Conservation (phyloP, 2,329 filamentous ascomycete genomes). For the Blumeria graminis region DNA sequence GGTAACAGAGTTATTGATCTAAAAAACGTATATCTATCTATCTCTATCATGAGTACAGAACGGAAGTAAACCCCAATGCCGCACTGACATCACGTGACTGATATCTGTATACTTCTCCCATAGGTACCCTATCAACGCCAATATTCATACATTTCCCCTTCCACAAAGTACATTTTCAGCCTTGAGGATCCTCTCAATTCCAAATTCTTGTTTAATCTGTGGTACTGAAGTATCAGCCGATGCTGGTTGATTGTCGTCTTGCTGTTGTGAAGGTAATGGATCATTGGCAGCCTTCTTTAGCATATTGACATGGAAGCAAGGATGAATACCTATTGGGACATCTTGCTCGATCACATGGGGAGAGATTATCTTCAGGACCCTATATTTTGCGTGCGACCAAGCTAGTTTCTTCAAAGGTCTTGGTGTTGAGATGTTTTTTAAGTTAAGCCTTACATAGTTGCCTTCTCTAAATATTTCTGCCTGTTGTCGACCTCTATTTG, state of each 20-base stretch:
- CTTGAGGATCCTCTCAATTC: not conserved
- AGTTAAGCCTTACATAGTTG: not conserved
- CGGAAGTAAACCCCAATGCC: too few species aligned
- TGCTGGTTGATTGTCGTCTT: not conserved
- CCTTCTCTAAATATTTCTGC: not conserved
- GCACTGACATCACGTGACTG: too few species aligned
- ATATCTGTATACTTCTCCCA: too few species aligned
- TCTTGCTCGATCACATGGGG: not conserved
- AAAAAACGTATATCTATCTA: too few species aligned
- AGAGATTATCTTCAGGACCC: too few species aligned
- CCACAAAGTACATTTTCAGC: too few species aligned
- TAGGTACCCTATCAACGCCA: too few species aligned
- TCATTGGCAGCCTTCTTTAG: not conserved
- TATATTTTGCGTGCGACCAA: not conserved
- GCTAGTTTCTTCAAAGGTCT: not conserved
- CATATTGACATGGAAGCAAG: not conserved
- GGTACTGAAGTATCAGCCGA: not conserved
- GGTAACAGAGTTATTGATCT: too few species aligned
- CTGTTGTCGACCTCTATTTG: not conserved
- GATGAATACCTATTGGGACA: not conserved
- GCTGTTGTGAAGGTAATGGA: not conserved
- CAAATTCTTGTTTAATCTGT: not conserved
- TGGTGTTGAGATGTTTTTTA: not conserved
- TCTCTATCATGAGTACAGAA: too few species aligned
- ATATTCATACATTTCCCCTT: too few species aligned